Base-by-base conservation (phyloP, 2,329 filamentous ascomycete genomes). In the Dactylellina parvicollis region DNA sequence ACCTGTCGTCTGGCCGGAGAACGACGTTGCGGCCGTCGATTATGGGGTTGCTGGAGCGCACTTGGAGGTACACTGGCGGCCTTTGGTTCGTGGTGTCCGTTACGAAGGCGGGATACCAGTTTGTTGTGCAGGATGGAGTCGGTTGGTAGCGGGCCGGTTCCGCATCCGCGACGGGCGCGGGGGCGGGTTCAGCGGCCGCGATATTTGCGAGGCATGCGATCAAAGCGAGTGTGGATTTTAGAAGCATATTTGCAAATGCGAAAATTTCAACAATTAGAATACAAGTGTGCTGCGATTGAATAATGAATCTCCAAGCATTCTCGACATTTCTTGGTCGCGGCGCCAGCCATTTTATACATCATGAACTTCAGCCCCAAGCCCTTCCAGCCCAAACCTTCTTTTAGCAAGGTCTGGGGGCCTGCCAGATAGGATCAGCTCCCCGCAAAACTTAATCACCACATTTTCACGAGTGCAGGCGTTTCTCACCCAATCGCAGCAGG, bases 21-120 rank as follows among this genome's bases (percentile, higher is more conserved):
- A 61, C 69, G 32, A 73, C 69, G 30, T 73, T 73, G 24, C 69
- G 69, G 14, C 69, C 69, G 28, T 73, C 69, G 10, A 73, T 73
- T 14, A 44, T 12, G 1, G 69, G 52, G 16, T 73, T 73, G 8
- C 52, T 60, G 18, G 69, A 36, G 22, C 60, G 69, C 16, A 73
- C 38, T 66, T 73, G 60, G 14, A 73, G 38, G 40, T 73, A 73
- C 5, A 73, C 47, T 44, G 69, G 60, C 34, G 60, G 54, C 9
- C 69, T 54, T 16, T 73, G 69, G 18, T 73, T 73, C 46, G 54
- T 56, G 8, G 69, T 73, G 32, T 73, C 69, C 20, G 60, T 73
- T 50, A 73, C 60, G 40, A 73, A 73, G 22, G 69, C 69, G 8
- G 40, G 34, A 20, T 73, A 66, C 60, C 54, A 73, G 46, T 24